Evolutionary conservation across 768 basidiomycete genomes (phyloP), one percentile per base, ranked within the genome.

Genomic region (Dioszegia crocea): DNA sequence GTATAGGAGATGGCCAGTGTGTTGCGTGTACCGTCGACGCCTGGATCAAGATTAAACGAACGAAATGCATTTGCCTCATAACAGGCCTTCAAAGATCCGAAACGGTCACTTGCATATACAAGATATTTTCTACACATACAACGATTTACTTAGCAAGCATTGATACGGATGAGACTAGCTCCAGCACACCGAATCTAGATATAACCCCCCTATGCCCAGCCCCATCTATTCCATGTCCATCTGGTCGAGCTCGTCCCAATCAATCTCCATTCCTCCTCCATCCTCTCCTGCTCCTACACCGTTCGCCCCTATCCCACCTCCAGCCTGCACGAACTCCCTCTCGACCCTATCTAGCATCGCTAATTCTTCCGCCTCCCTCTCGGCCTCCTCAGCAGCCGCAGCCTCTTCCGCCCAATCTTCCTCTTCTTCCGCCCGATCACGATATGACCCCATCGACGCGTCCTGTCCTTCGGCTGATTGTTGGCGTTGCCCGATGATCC

Each of bases 321-420:
- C 33, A 26, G 26, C 39, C n/a, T 52, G 23, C 16, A 41, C 59
- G 45, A 53, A 63, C 30, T 59, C 68, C 41, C 57, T 38, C 56
- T 69, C 65, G 1, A 67, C 59, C 49, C 56, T 30, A 17, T 59
- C 36, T 5, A 64, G 57, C 5, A 69, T 11, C 14, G 61, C 63
- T n/a, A 50, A 60, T 39, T 69, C 71, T 38, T 64, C 66, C 8
- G 56, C 54, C 26, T 62, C 64, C 51, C 50, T 39, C 43, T 68
- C 67, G n/a, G 67, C 67, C 24, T 62, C 49, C 48, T 68, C 67
- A 1, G 64, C 67, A 23, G 61, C 58, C 5, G 62, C 64, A 3
- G 67, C 67, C 47, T 70, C 65, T 9, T 26, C 21, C 19, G 60
- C 68, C 58, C 64, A 73, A 41, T 49, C 36, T n/a, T 69, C 71